Evolutionary conservation across 2,329 filamentous ascomycete genomes (phyloP).

Genomic region (Cladorrhinum sp.): DNA sequence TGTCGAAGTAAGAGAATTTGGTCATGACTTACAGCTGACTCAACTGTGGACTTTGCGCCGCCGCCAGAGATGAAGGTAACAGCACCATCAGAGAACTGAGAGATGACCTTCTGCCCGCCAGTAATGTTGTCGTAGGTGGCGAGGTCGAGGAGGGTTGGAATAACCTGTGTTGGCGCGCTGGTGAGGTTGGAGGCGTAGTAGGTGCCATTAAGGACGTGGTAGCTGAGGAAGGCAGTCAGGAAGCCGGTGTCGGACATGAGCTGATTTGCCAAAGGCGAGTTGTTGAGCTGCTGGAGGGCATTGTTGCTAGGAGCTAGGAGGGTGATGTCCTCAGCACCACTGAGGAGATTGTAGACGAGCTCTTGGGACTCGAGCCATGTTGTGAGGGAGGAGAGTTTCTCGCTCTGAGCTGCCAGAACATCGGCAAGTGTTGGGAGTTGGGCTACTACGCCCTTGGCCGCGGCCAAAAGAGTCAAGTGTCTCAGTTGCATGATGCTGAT

Average conservation of each 20-base stretch:
- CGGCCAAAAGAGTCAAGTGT: slow-evolving; percentile 3
- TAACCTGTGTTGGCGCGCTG: slow-evolving; percentile 26
- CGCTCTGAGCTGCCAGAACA: slow-evolving; percentile 21
- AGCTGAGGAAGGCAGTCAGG: slow-evolving; percentile 47
- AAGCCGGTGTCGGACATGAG: slow-evolving; percentile 25
- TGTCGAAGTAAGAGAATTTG: neutral
- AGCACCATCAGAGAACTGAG: slow-evolving; percentile 37
- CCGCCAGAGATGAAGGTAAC: slow-evolving; percentile 53
- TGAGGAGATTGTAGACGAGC: slow-evolving; percentile 37
- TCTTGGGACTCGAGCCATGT: slow-evolving; percentile 36
- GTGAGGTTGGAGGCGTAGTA: slow-evolving; percentile 34
- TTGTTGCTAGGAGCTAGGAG: slow-evolving; percentile 56
- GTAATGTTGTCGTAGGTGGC: slow-evolving; percentile 55
- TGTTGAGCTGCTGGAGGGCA: slow-evolving; percentile 41
- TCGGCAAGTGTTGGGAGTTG: slow-evolving; percentile 20
- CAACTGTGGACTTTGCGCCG: slow-evolving; percentile 46
- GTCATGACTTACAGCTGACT: slow-evolving; percentile 44
- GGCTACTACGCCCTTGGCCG: neutral
- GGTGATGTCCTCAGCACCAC: slow-evolving; percentile 49
- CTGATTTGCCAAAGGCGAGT: slow-evolving; percentile 29
- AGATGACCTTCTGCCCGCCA: slow-evolving; percentile 56
- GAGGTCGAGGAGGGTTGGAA: slow-evolving; percentile 47
- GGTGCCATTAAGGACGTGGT: slow-evolving; percentile 57
- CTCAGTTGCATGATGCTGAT: slow-evolving; percentile 11
- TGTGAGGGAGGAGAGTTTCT: slow-evolving; percentile 26